Evolutionary conservation across 176 grass and related monocot genomes (phyloP).

Genomic region (Aegilops bicornis): DNA sequence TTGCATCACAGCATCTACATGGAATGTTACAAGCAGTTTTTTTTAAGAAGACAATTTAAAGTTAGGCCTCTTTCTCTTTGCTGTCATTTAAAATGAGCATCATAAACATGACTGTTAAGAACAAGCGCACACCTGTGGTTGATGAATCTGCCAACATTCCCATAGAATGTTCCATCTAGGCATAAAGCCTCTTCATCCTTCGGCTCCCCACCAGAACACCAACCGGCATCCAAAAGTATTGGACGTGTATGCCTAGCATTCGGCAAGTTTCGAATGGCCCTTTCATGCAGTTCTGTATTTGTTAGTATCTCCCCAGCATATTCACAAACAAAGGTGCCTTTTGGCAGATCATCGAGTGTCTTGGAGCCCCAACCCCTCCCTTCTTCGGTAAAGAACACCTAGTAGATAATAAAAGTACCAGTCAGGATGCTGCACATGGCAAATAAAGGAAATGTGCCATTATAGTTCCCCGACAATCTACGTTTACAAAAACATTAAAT

Average conservation of each 20-base stretch:
- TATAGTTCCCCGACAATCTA: background rate
- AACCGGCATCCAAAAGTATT: conserved; percentile 65
- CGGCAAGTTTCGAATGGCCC: conserved; percentile 24
- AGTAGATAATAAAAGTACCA: conserved; percentile 9
- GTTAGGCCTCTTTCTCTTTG: background rate
- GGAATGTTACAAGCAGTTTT: conserved; percentile 10
- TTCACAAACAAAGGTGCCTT: conserved; percentile 69
- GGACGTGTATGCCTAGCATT: conserved; percentile 44
- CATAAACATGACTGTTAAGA: conserved; percentile 10
- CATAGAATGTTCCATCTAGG: conserved; percentile 71
- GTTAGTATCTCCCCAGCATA: conserved; percentile 75
- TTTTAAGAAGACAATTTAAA: background rate
- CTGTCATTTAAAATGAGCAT: background rate
- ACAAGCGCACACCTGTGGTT: conserved; percentile 55
- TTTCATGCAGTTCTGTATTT: conserved; percentile 52
- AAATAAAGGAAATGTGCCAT: conserved; percentile 11
- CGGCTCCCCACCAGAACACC: conserved; percentile 39
- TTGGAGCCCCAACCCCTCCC: conserved; percentile 62
- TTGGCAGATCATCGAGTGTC: conserved; percentile 61
- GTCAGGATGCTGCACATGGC: background rate
- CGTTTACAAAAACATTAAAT: background rate
- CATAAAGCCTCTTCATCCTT: conserved; percentile 60
- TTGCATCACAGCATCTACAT: conserved; percentile 68
- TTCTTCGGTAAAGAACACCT: conserved; percentile 65
- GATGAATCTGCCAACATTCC: conserved; percentile 62